Evolutionary conservation across 306 rosid genomes (phyloP), one percentile per base, ranked within the genome.

Genomic region (Elaeagnus macrophylla): DNA sequence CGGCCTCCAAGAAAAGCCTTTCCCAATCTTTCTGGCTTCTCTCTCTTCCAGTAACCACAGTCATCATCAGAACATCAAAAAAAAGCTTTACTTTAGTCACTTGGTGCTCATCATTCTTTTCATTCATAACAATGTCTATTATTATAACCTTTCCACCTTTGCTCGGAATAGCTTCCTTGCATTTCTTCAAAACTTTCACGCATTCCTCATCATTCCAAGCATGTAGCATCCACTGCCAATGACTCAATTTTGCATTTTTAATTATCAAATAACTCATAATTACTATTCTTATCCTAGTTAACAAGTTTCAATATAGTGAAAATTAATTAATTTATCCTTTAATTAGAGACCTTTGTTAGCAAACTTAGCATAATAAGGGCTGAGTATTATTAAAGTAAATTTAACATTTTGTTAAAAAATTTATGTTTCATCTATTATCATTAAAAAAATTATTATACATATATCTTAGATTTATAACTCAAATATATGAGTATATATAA

Each of bases 21-120:
- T 73, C 67, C 89, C 84, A 85, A 14, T 85, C 82, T 42, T 72
- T 67, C 56, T 69, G 71, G 1, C 65, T 68, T 39, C 86, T 66
- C 58, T 83, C 79, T 60, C 47, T 68, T 50, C 90, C 89, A 39
- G 49, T 61, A 1, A 51, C 61, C 38, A 52, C 1, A 44, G 50
- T 63, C 54, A 85, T 60, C 89, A 79, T 79, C 32, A 77, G 12
- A 61, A 79, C 38, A 25, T 85, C 86, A 51, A 54, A 72, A 6
- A 59, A 63, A 49, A 81, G 41, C 44, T 79, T 79, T 32, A 67
- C 37, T 37, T 72, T 75, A 0, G 67, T 70, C 37, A 73, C 46
- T 46, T 75, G 67, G 1, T 25, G 45, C 10, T 46, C 72, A 13
- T 77, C 75, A 13, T 38, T 44, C 6, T 43, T 13, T 15, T 72